Base-by-base conservation (phyloP, 2,329 filamentous ascomycete genomes). In the Penicillium verrucosum region DNA sequence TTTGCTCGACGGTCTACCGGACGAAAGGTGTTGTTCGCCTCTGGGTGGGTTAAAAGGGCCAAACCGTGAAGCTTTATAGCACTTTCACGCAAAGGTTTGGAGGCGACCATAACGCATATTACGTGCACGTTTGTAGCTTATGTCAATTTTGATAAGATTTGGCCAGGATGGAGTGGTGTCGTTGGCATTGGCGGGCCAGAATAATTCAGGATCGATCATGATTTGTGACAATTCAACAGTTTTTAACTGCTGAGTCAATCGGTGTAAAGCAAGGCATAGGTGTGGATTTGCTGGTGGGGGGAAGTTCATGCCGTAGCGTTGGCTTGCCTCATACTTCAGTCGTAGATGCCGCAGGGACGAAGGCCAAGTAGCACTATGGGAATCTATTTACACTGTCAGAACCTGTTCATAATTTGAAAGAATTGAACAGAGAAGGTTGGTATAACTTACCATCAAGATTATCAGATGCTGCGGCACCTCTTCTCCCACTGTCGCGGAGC, bases 211-310 rank as follows among this genome's bases (percentile, higher is more conserved):
- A 0, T 36, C 18, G 25, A 53, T 47, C 42, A 41, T 47, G 4
- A 47, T 32, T 29, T 21, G 11, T 14, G 12, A 9, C 4, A 53
- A 30, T 10, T 38, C 18, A 18, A 53, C 11, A 4, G 3, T 47
- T 40, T 53, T 16, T 5, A 53, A 7, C n/a, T 41, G 51, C 27
- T 53, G 51, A n/a, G 36, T 40, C 5, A 53, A 14, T 16, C 25
- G 18, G 23, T 47, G 14, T 10, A 53, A 40, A 18, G 42, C 34
- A 53, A 40, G 42, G 14, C 36, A 40, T 4, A 14, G 27, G 5
- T 14, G 16, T 25, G 27, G 11, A 1, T 7, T 21, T 8, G 41
- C 34, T 25, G 9, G 18, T 1, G 18, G 3, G 18, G 25, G 3
- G 10, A 5, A 10, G 5, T 10, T 9, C 5, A n/a, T 9, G 8